Conservation (phyloP, 75 land plant genomes). For the Cupressus sempervirens region DNA sequence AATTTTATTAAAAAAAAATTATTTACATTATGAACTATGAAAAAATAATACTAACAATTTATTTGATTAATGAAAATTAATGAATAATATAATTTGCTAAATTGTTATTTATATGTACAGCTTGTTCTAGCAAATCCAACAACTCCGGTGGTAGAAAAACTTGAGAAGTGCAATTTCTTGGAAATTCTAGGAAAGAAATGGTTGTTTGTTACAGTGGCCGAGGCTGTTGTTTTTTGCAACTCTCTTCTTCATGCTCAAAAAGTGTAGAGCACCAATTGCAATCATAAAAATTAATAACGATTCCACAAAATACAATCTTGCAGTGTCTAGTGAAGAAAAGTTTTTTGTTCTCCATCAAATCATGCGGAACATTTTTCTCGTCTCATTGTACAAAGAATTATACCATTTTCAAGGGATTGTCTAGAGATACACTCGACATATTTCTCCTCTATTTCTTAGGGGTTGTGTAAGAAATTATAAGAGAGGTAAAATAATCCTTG, state of each 20-base stretch:
- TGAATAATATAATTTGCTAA: slow-evolving; percentile 6
- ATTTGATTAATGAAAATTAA: background rate
- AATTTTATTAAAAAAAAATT: too few species aligned
- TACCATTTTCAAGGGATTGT: too few species aligned
- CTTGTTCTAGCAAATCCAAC: slow-evolving; percentile 11
- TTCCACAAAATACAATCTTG: background rate
- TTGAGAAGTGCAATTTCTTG: background rate
- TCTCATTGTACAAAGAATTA: too few species aligned
- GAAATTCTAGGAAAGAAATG: slow-evolving; percentile 2
- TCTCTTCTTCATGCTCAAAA: background rate
- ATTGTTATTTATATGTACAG: background rate
- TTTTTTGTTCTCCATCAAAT: too few species aligned
- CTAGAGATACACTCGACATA: too few species aligned
- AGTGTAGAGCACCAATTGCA: background rate
- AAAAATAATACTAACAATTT: too few species aligned
- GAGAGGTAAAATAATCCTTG: too few species aligned
- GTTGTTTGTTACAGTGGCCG: slow-evolving; percentile 12
- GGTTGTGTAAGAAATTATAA: too few species aligned
- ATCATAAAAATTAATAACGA: background rate
- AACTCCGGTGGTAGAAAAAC: background rate
- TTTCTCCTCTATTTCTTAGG: too few species aligned
- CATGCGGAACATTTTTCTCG: too few species aligned
- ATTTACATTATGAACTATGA: too few species aligned
- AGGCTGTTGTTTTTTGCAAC: slow-evolving; percentile 1
- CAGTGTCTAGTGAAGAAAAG: background rate